Evolutionary conservation across 306 rosid genomes (phyloP), one percentile per base, ranked within the genome.

Genomic region (Herpetospermum pedunculosum): DNA sequence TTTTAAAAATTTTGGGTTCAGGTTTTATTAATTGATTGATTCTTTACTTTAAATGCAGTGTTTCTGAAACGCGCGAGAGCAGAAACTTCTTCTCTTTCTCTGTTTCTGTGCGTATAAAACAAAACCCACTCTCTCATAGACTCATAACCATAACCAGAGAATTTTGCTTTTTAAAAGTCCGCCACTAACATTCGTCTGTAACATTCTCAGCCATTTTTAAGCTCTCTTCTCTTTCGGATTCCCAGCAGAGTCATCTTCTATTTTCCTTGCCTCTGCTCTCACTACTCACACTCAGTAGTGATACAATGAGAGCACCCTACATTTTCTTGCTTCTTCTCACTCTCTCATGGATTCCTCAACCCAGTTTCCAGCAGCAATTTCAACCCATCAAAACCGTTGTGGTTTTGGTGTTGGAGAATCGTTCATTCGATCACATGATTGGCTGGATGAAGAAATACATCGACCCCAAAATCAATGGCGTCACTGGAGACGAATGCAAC

Each of bases 391-490:
- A 95, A 80, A 95, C 80, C 21, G 70, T 91, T 59, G 99, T 95
- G 54, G 97, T 91, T 83, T 77, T 95, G 84, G 92, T 95, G 2
- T 83, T 95, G 99, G 99, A 95, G 73, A 95, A 95, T 55, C 84
- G 99, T 77, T 95, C 99, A 46, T 95, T 95, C 75, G 99, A 95
- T 79, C 99, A 91, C 81, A 88, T 92, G 85, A 79, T 90, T 4
- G 98, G 98, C 5, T 95, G 99, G 99, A 95, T 91, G 99, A 95
- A 95, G 54, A 87, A 91, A 19, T 81, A 86, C 62, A 63, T 95
- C 26, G 87, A 91, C 84, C 85, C 90, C 6, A 62, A 50, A 9
- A 95, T 95, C 82, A 76, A 95, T 64, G 99, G 97, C 14, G 99
- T 95, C 34, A 89, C 92, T 0, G 99, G 99, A 23, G 80, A 82